Conservation (phyloP, 768 basidiomycete genomes). For the Lyophyllum semitale region DNA sequence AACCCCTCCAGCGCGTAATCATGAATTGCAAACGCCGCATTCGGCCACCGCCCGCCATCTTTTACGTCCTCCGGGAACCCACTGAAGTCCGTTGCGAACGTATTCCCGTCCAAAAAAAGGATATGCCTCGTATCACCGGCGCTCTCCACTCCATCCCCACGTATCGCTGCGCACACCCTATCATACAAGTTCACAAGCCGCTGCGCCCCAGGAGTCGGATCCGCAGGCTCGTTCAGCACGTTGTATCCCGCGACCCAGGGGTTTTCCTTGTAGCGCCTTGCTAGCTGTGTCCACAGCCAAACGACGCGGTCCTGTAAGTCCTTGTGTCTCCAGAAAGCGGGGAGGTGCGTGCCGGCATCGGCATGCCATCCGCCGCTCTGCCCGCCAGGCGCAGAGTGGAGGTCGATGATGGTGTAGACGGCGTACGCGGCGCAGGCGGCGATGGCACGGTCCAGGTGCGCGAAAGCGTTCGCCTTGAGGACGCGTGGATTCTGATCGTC, state of each 20-base stretch:
- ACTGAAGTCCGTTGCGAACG: slow-evolving; percentile 75
- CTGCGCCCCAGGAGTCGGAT: slow-evolving; percentile 60
- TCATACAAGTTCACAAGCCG: slow-evolving; percentile 69
- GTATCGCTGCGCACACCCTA: slow-evolving; percentile 69
- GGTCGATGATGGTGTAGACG: slow-evolving; percentile 78
- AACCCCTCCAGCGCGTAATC: slow-evolving; percentile 77
- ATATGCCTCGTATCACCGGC: slow-evolving; percentile 67
- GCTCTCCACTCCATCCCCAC: slow-evolving; percentile 39
- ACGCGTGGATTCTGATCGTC: slow-evolving; percentile 80
- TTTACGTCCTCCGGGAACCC: slow-evolving; percentile 58
- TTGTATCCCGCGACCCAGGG: slow-evolving; percentile 87
- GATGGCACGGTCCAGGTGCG: slow-evolving; percentile 80
- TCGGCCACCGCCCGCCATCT: slow-evolving; percentile 57
- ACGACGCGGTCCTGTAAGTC: slow-evolving; percentile 81
- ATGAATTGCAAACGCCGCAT: slow-evolving; percentile 77
- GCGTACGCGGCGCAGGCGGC: slow-evolving; percentile 71
- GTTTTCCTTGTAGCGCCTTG: slow-evolving; percentile 72
- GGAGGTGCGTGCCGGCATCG: slow-evolving; percentile 71
- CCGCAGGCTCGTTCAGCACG: slow-evolving; percentile 80
- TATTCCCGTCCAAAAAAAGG: slow-evolving; percentile 86
- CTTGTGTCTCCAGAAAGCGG: slow-evolving; percentile 78
- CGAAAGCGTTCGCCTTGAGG: slow-evolving; percentile 74
- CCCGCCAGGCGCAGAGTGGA: slow-evolving; percentile 76
- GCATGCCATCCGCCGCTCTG: slow-evolving; percentile 80
- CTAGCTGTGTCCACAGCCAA: slow-evolving; percentile 77